These are phyloP conservation scores for Theobroma grandiflorum DNA, from an alignment of 441 rosid genomes.

Conservation along the genomic window DNA sequence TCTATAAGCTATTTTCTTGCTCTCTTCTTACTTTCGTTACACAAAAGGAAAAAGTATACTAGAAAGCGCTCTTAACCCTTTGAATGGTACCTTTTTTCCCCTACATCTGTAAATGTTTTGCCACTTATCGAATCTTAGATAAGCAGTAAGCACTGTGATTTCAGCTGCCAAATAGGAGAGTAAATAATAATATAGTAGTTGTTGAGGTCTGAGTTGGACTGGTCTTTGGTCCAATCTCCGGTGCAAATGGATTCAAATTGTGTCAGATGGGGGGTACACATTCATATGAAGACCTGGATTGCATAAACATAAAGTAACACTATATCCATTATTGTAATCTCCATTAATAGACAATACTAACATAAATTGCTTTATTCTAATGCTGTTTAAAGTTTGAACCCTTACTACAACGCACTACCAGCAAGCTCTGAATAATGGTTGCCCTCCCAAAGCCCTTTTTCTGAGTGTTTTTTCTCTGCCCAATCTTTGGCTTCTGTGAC, in stretches of 20 bases:
- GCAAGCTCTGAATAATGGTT: constrained; percentile 39
- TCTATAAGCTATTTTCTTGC: too few species aligned
- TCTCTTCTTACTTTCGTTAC: too few species aligned
- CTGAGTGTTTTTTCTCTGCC: constrained; percentile 41
- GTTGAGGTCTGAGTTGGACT: constrained; percentile 49
- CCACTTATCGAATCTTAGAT: background rate
- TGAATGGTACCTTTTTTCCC: too few species aligned
- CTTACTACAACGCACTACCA: constrained; percentile 9
- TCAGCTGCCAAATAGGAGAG: background rate
- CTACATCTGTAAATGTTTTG: background rate
- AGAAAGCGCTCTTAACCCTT: background rate
- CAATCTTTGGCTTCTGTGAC: constrained; percentile 46
- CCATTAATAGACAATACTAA: background rate
- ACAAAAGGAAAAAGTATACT: too few species aligned
- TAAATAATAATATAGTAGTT: background rate
- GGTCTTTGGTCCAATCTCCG: constrained; percentile 83
- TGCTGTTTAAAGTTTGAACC: background rate
- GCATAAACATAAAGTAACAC: background rate
- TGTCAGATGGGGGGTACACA: constrained; percentile 50
- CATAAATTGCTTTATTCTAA: constrained; percentile 17
- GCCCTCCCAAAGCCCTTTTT: constrained; percentile 47
- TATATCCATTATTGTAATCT: background rate
- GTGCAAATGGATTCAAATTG: constrained; percentile 54
- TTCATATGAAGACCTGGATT: background rate
- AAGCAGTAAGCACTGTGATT: background rate